Evolutionary conservation across 1,284 basidiomycete genomes (phyloP).

Genomic region (Papiliotrema terrestris): DNA sequence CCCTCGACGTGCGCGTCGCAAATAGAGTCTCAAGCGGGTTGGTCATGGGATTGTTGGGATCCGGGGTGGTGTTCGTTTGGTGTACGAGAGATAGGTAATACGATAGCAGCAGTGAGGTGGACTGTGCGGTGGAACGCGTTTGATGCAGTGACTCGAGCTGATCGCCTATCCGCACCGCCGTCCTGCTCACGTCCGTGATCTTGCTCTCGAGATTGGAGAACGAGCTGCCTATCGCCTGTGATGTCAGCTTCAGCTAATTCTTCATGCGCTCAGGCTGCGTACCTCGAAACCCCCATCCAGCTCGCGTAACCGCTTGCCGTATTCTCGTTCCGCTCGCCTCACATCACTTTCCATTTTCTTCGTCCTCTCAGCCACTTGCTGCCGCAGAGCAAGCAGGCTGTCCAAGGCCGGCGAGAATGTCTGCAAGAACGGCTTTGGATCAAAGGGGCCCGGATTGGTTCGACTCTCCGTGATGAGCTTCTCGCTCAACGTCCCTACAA

Average conservation of each 20-base stretch:
- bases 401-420: conserved; percentile 90
- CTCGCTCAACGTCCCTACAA: conserved; percentile 78
- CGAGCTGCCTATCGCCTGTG: conserved; percentile 72
- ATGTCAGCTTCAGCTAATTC: too few relatives aligned
- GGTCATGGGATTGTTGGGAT: conserved; percentile 18
- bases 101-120: conserved; percentile 89
- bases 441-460: conserved; percentile 77
- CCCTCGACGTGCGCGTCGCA: conserved; percentile 61
- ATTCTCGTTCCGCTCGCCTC: conserved; percentile 83
- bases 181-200: conserved; percentile 91
- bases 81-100: conserved; percentile 91
- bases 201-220: conserved; percentile 77
- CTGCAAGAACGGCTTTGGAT: conserved; percentile 86
- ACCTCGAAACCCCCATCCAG: conserved; percentile 89
- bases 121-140: conserved; percentile 86
- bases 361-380: conserved; percentile 81
- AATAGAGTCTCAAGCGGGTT: conserved; percentile 44
- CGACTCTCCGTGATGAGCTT: conserved; percentile 80
- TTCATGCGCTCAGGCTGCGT: too few relatives aligned
- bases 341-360: conserved; percentile 91
- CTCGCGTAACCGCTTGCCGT: conserved; percentile 87
- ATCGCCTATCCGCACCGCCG: conserved; percentile 94
- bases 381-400: conserved; percentile 74
- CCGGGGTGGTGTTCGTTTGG: conserved; percentile 64
- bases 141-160: conserved; percentile 94